Base-by-base conservation (phyloP, 306 rosid genomes). In the Castanea mollissima region DNA sequence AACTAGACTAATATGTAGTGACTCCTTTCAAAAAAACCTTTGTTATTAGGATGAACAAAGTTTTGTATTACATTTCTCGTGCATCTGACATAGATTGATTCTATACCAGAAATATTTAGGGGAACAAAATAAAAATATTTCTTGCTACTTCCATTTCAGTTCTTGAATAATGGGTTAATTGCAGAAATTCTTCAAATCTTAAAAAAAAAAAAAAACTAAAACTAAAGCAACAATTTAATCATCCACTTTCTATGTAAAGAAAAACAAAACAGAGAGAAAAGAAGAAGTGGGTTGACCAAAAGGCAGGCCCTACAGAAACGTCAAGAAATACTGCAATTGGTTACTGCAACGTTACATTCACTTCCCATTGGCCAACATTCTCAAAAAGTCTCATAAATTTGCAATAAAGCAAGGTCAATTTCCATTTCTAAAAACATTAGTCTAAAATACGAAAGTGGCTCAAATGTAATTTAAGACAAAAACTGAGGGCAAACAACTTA, bases 391-490 rank as follows among this genome's bases (percentile, higher is more conserved):
- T 1, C 23, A 68, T 0, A 34, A 0, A 59, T 5, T 27, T 16
- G 18, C 2, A 64, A 34, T n/a, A 64, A 64, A 5, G 29, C 32
- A 31, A 49, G 54, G 21, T 64, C 70, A 67, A 67, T 9, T 4
- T 59, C 65, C 65, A 59, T 59, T 21, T 59, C 32, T 5, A 21
- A 20, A 2, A 11, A 27, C 67, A 59, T 59, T 7, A 2, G 41
- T 35, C 52, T 8, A 46, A 9, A 46, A 49, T 10, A 49, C 54
- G 11, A 11, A 12, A 49, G 16, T 49, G 93, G 86, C 84, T 81
- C 74, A 15, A 11, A 9, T 9, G 92, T 78, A 86, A 86, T 79
- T 88, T 77, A 16, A 31, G 10, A 1, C 21, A 23, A 25, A 25
- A 13, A 41, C 10, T 6, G 5, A 13, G 86, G 90, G 82, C 78